phyloP scores from a whole-genome alignment of 352 stramenopile genomes.

The Phytophthora agathidicida region DNA sequence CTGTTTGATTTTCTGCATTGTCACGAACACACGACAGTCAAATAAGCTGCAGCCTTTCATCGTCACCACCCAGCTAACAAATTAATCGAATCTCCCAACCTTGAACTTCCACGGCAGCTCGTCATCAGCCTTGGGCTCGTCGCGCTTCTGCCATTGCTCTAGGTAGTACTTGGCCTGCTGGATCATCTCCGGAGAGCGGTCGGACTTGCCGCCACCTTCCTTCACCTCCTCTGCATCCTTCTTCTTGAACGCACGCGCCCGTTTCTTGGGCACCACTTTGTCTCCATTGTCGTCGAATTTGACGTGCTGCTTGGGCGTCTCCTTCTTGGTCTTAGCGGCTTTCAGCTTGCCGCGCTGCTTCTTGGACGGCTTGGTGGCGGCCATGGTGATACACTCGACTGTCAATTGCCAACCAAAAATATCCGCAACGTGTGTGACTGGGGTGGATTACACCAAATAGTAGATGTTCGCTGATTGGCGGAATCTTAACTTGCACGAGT shows the following conservation, averaged over 20 bases:
- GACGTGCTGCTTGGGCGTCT: constrained; percentile 50
- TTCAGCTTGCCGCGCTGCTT: constrained; percentile 83
- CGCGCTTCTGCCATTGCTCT: constrained; percentile 70
- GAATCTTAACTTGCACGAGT: constrained; percentile 17
- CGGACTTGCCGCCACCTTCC: constrained; percentile 65
- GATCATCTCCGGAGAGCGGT: constrained; percentile 80
- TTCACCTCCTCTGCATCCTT: constrained; percentile 34
- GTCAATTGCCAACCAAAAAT: constrained; percentile 38
- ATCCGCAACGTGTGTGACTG: constrained; percentile 25
- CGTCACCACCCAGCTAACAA: background rate
- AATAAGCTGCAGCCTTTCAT: constrained; percentile 3
- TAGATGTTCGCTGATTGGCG: constrained; percentile 37
- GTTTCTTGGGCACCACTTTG: constrained; percentile 54
- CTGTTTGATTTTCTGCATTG: constrained; percentile 78
- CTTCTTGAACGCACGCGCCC: constrained; percentile 34
- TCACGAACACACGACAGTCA: constrained; percentile 1
- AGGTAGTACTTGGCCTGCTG: constrained; percentile 85
- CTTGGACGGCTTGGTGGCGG: constrained; percentile 67
- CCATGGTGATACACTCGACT: constrained; percentile 41
- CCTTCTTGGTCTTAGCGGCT: constrained; percentile 28
- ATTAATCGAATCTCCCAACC: constrained; percentile 26
- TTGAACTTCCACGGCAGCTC: constrained; percentile 86
- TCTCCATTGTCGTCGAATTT: constrained; percentile 76
- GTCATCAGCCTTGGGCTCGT: constrained; percentile 55
- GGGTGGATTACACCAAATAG: constrained; percentile 3